A percentile compares a stretch with the other conserved stretches of the same genome.
Conservation (phyloP, 169 alveolate genomes). For the Miamiensis avidus region DNA sequence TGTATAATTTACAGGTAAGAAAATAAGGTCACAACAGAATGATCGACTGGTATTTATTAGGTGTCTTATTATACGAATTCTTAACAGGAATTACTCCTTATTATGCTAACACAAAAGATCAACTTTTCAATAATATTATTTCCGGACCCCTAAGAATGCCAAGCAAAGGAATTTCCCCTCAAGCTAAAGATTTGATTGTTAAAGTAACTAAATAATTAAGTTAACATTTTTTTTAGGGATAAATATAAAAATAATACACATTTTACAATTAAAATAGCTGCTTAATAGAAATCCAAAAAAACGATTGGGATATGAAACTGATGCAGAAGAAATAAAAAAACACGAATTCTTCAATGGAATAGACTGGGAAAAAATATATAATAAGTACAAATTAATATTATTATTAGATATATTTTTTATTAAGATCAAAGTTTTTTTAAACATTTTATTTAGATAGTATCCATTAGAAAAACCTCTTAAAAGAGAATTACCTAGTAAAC, state of each 20-base stretch:
- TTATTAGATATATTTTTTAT: background rate
- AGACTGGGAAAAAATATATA: conserved; percentile 72
- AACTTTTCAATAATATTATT: conserved; percentile 57
- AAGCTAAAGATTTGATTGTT: conserved; percentile 5
- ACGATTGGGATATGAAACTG: conserved; percentile 69
- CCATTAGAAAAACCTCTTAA: background rate
- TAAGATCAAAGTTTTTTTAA: no score
- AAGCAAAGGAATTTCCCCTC: conserved; percentile 37
- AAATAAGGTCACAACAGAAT: conserved; percentile 87
- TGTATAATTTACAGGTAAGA: background rate
- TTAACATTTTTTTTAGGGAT: no score
- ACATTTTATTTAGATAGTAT: background rate
- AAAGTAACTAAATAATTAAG: background rate
- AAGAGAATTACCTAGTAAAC: background rate
- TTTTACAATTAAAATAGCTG: conserved; percentile 18
- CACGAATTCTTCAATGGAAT: conserved; percentile 77
- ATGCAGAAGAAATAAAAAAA: conserved; percentile 70
- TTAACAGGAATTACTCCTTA: conserved; percentile 78
- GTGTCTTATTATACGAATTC: conserved; percentile 79
- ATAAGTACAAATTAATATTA: conserved; percentile 47
- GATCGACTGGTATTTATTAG: conserved; percentile 88
- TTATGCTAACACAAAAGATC: conserved; percentile 61
- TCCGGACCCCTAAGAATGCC: conserved; percentile 68
- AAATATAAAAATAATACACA: no score
- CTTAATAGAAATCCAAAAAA: conserved; percentile 53